phyloP scores from a whole-genome alignment of 257 asterid genomes.

The Henckelia pumila region DNA sequence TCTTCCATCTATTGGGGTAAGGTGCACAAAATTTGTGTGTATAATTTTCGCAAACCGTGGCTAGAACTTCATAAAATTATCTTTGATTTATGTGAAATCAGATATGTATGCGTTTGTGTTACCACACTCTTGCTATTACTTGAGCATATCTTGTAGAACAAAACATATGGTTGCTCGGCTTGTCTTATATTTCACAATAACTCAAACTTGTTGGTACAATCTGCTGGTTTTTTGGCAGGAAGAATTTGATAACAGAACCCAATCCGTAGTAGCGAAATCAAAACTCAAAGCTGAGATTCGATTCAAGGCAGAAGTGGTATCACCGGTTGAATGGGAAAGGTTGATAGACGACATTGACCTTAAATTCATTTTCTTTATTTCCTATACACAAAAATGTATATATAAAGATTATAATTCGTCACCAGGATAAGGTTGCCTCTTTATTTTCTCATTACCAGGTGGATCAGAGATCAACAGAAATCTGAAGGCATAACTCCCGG shows the following conservation, averaged over 20 bases:
- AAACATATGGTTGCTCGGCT: not conserved
- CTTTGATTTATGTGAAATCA: not conserved
- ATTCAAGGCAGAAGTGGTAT: slow-evolving; percentile 83
- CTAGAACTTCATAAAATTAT: slow-evolving; percentile 10
- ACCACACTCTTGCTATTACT: not conserved
- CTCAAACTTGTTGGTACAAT: slow-evolving; percentile 18
- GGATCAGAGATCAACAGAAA: slow-evolving; percentile 90
- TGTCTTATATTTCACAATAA: not conserved
- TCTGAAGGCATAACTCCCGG: slow-evolving; percentile 90
- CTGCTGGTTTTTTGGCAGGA: slow-evolving; percentile 52
- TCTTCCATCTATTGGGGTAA: slow-evolving; percentile 93
- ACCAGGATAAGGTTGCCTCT: not conserved
- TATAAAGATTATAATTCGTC: too few relatives aligned
- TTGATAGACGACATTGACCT: slow-evolving; percentile 27
- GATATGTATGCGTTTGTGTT: slow-evolving; percentile 2
- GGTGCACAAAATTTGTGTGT: slow-evolving; percentile 11
- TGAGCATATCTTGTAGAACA: not conserved
- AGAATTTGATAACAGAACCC: slow-evolving; percentile 77
- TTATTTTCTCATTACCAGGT: slow-evolving; percentile 46
- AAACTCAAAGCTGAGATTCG: slow-evolving; percentile 90
- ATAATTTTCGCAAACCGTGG: not conserved
- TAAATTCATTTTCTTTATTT: not conserved
- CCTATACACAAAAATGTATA: too few relatives aligned
- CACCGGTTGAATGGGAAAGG: slow-evolving; percentile 97
- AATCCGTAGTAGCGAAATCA: slow-evolving; percentile 75